Evolutionary conservation across 2,329 filamentous ascomycete species (phyloP), one percentile per base, ranked within the genome.

Genomic region (Alternaria dauci): DNA sequence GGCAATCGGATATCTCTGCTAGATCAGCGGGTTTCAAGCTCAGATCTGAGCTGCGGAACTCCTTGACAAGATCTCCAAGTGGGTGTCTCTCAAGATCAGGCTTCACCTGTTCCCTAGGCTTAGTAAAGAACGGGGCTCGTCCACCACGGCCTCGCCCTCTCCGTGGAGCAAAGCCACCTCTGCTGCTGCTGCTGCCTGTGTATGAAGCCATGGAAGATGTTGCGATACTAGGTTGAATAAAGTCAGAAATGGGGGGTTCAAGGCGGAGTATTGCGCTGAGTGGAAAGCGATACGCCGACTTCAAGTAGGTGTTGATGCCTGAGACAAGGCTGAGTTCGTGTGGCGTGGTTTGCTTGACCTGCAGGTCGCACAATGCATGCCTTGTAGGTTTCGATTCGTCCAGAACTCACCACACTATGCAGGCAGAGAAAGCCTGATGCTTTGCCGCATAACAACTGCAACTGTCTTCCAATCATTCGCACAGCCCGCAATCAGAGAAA

Each of bases 1-100:
- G 58, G 61, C 76, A 77, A 50, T 81, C 66, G 8, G 66, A 72
- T 56, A 85, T 84, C 7, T 59, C 66, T 0, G 71, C 39, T 38
- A 38, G 16, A 12, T 2, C 7, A 42, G 5, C n/a, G 25, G 32
- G 2, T 46, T 28, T 3, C 8, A 30, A 7, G 8, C 53, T 54
- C 8, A 74, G 56, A 28, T 70, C 61, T 16, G 62, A 56, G 8
- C 20, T 51, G 5, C 38, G 58, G 20, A 78, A 30, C 7, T 62
- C 66, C 12, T 61, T 51, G 26, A 79, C 18, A 8, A 76, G 55
- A 8, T 71, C 23, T 14, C 77, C 77, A 41, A 78, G 65, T 0
- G 77, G 76, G 46, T 74, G 54, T n/a, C 63, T 69, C 9, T 58
- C 23, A n/a, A 70, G 57, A 52, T 76, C 74, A 41, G 65, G 73